Evolutionary conservation across 2,329 filamentous ascomycete genomes (phyloP), one percentile per base, ranked within the genome.

Genomic region (Hypoxylon sp.): DNA sequence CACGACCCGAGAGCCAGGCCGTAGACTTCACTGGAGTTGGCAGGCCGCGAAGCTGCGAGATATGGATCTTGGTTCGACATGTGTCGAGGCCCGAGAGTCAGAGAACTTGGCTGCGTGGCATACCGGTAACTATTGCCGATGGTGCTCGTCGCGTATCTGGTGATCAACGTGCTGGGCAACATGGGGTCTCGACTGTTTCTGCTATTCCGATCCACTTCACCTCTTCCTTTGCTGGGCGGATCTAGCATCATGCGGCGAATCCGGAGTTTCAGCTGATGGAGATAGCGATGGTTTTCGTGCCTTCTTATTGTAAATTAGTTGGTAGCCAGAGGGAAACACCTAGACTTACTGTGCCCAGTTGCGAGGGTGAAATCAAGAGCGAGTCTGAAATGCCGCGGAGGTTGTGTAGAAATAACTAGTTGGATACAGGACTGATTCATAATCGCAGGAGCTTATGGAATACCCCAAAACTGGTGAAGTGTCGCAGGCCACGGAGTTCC

Each of bases 21-120:
- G 31, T 50, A 57, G 40, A 65, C 58, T 47, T 65, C 63, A 26
- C n/a, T 13, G 9, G 13, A 33, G 17, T 17, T 54, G 33, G 56
- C 59, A 8, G 53, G 55, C 26, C 23, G 52, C n/a, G 29, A 4
- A 17, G 11, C n/a, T 6, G 24, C 17, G 23, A 27, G 37, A 18
- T 42, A 31, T 23, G 48, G 27, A 29, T 18, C 15, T 17, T 41
- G 37, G 3, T 62, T 27, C 20, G 40, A 47, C 21, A 24, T 11
- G 21, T 13, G 27, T 11, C 31, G 20, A 11, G 52, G 38, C 29
- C 27, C 46, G 13, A 15, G 20, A n/a, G 35, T 37, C 6, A 47
- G 33, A 5, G 55, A 26, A 13, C 4, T 46, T 17, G 43, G 41
- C 15, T 57, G 37, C 20, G 21, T 33, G 21, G 26, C 31, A 5